phyloP scores from a whole-genome alignment of 345 rosid genomes.

The Syzygium aromaticum region DNA sequence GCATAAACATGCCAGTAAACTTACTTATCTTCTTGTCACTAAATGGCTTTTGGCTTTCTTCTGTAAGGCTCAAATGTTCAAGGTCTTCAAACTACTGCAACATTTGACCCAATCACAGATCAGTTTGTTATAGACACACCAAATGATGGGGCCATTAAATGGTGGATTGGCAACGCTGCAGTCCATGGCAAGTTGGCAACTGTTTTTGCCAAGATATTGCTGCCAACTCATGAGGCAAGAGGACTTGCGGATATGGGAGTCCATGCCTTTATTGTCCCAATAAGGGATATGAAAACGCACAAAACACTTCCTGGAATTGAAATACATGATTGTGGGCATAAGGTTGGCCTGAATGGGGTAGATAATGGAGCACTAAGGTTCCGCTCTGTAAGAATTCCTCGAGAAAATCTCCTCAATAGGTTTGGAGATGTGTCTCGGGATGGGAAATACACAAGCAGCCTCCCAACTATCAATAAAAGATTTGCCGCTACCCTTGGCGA shows the following conservation, averaged over 20 bases:
- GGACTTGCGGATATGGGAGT: constrained; percentile 90
- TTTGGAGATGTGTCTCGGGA: constrained; percentile 92
- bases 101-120: constrained; percentile 72
- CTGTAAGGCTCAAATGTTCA: constrained; percentile 83
- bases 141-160: constrained; percentile 91
- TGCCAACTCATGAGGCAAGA: constrained; percentile 81
- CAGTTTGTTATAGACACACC: constrained; percentile 83
- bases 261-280: constrained; percentile 94
- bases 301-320: constrained; percentile 84
- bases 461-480: constrained; percentile 86
- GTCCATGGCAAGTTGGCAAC: constrained; percentile 95
- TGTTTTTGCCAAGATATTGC: constrained; percentile 78
- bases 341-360: constrained; percentile 92
- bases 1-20: neutral
- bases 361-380: constrained; percentile 97
- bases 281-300: constrained; percentile 80
- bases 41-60: constrained; percentile 5
- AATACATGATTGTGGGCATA: constrained; percentile 93
- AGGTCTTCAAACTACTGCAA: constrained; percentile 86
- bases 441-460: constrained; percentile 89
- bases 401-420: constrained; percentile 94
- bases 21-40: neutral
- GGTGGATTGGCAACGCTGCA: constrained; percentile 99
- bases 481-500: constrained; percentile 97
- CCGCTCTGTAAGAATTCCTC: constrained; percentile 76